Conservation (phyloP, 2,329 filamentous ascomycete genomes). For the Ascomycota sp. region DNA sequence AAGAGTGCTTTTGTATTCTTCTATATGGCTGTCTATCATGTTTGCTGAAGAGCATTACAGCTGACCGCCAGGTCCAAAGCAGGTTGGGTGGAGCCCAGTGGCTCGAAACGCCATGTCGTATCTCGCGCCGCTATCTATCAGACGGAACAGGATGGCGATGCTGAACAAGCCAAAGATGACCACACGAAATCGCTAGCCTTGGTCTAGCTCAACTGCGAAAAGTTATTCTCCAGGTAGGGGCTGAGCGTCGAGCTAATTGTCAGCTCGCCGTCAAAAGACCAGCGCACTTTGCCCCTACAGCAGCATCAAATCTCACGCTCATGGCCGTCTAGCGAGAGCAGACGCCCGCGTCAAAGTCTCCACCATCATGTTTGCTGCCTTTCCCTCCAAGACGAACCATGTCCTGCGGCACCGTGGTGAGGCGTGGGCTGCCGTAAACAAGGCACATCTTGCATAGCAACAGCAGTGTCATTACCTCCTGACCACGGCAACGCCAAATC, state of each 20-base stretch:
- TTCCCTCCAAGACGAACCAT: too few species aligned
- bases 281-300: too few species aligned
- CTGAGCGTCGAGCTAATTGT: conserved; percentile 40
- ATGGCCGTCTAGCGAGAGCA: too few species aligned
- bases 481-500: too few species aligned
- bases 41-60: conserved; percentile 34
- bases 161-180: conserved; percentile 61
- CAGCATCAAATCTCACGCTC: too few species aligned
- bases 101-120: conserved; percentile 63
- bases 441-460: too few species aligned
- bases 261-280: conserved; percentile 42
- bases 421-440: too few species aligned
- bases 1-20: neutral
- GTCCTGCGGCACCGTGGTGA: too few species aligned
- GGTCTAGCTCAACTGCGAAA: conserved; percentile 35
- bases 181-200: conserved; percentile 39
- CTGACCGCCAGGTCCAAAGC: conserved; percentile 43
- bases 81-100: conserved; percentile 57
- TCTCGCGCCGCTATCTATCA: conserved; percentile 37
- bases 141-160: conserved; percentile 58
- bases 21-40: conserved; percentile 14
- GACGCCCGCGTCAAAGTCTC: too few species aligned
- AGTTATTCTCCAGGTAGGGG: conserved; percentile 38
- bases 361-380: too few species aligned
- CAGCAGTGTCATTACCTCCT: too few species aligned